Conservation (phyloP, 1,284 basidiomycete genomes). For the Coniferiporia weirii region DNA sequence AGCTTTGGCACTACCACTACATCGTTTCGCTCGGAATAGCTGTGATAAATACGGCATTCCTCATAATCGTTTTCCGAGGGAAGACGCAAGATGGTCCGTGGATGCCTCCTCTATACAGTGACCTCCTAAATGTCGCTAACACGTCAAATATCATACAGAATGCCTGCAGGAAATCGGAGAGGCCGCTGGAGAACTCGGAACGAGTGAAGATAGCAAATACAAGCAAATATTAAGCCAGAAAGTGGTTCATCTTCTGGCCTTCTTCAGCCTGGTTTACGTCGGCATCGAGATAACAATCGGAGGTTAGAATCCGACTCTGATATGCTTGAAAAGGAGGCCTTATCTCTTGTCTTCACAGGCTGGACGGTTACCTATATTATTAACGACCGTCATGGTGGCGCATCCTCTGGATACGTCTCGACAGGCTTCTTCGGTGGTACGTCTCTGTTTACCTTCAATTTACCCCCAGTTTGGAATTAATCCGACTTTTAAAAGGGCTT, state of each 20-base stretch:
- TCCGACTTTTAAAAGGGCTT: slow-evolving; percentile 29
- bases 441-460: neutral
- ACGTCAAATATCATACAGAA: neutral
- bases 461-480: neutral
- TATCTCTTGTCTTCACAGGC: slow-evolving; percentile 19
- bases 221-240: slow-evolving; percentile 20
- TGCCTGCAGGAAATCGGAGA: slow-evolving; percentile 15
- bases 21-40: slow-evolving; percentile 34
- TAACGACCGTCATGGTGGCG: slow-evolving; percentile 27
- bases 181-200: slow-evolving; percentile 21
- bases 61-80: slow-evolving; percentile 32
- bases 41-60: slow-evolving; percentile 23
- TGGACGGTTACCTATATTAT: slow-evolving; percentile 34
- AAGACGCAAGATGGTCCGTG: slow-evolving; percentile 30
- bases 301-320: slow-evolving; percentile 15
- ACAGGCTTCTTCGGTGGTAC: slow-evolving; percentile 32
- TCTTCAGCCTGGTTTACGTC: slow-evolving; percentile 29
- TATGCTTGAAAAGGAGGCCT: neutral
- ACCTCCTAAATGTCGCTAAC: too few relatives aligned
- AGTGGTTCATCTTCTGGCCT: slow-evolving; percentile 24
- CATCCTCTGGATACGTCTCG: slow-evolving; percentile 29
- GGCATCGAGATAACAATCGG: slow-evolving; percentile 28
- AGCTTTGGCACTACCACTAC: slow-evolving; percentile 32
- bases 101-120: neutral
- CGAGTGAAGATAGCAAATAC: slow-evolving; percentile 22